Percentiles rank a stretch among this genome's conserved stretches.
Conservation (phyloP, 164 flowering plant genomes). For the Aristolochia contorta region DNA sequence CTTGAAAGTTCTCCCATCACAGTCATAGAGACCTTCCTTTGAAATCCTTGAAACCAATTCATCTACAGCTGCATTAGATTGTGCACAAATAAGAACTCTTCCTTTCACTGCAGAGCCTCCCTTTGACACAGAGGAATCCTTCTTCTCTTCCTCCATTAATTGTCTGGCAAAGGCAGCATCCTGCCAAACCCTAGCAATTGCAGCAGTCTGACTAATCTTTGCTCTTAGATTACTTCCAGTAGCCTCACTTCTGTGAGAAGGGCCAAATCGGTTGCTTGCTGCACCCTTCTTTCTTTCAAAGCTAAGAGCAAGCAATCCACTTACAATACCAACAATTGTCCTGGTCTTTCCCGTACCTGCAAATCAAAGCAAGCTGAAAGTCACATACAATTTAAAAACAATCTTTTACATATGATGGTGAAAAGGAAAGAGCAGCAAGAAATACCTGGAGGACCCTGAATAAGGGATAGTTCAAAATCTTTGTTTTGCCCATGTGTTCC, state of each 20-base stretch:
- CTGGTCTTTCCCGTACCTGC: conserved; percentile 96
- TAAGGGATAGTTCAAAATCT: conserved; percentile 58
- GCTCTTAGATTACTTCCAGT: conserved; percentile 23
- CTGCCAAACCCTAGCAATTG: conserved; percentile 92
- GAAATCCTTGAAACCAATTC: conserved; percentile 84
- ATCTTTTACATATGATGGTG: neutral
- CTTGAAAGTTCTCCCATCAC: conserved; percentile 64
- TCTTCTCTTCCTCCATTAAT: conserved; percentile 40
- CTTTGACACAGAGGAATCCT: conserved; percentile 15
- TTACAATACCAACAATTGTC: conserved; percentile 82
- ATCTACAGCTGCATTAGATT: conserved; percentile 99
- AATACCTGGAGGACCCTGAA: conserved; percentile 99
- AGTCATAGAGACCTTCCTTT: conserved; percentile 64
- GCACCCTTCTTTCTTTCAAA: conserved; percentile 16
- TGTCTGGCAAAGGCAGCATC: conserved; percentile 90
- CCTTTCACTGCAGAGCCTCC: conserved; percentile 31
- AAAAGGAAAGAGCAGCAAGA: neutral
- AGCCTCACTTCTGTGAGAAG: conserved; percentile 15
- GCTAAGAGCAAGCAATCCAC: conserved; percentile 63
- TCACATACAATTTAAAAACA: neutral
- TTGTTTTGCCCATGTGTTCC: conserved; percentile 30
- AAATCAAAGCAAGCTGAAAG: neutral
- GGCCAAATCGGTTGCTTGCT: conserved; percentile 9
- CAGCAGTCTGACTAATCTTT: conserved; percentile 44
- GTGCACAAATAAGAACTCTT: conserved; percentile 94